Evolutionary conservation across 2,329 filamentous ascomycete genomes (phyloP).

Genomic region (Thielaviopsis musarum): DNA sequence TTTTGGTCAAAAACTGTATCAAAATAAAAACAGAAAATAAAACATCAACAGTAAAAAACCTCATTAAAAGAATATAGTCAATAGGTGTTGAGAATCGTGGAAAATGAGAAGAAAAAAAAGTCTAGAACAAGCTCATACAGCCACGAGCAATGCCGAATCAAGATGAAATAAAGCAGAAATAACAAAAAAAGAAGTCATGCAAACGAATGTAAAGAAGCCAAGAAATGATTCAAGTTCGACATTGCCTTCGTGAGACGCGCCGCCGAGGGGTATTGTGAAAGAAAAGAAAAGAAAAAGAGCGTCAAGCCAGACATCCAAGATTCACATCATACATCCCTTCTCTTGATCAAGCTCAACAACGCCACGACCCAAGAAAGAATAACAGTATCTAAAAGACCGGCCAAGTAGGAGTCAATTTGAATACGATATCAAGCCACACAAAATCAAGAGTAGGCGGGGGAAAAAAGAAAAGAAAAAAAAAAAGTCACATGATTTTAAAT

Average conservation of each 20-base stretch:
- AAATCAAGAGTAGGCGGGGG: no score
- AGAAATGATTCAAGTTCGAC: not conserved
- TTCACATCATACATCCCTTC: not conserved
- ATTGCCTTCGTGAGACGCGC: not conserved
- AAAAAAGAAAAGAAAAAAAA: slow-evolving; percentile 13
- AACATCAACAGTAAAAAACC: not conserved
- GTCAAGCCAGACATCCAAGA: not conserved
- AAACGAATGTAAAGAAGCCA: not conserved
- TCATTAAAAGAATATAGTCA: slow-evolving; percentile 6
- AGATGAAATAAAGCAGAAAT: slow-evolving; percentile 8
- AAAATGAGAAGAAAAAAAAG: slow-evolving; percentile 13
- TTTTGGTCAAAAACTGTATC: slow-evolving; percentile 11
- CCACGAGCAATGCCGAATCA: not conserved
- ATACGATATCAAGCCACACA: no score
- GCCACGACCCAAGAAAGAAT: no score
- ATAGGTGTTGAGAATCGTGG: not conserved
- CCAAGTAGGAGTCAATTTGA: no score
- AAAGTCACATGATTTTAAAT: slow-evolving; percentile 8
- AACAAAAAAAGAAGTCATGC: slow-evolving; percentile 14
- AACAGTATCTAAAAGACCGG: no score
- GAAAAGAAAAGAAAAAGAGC: not conserved
- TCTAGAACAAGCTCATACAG: slow-evolving; percentile 13
- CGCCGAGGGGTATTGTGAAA: not conserved
- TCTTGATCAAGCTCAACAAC: not conserved
- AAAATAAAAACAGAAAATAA: slow-evolving; percentile 9